Evolutionary conservation across 345 rosid genomes (phyloP).

Genomic region (Moringa oleifera): DNA sequence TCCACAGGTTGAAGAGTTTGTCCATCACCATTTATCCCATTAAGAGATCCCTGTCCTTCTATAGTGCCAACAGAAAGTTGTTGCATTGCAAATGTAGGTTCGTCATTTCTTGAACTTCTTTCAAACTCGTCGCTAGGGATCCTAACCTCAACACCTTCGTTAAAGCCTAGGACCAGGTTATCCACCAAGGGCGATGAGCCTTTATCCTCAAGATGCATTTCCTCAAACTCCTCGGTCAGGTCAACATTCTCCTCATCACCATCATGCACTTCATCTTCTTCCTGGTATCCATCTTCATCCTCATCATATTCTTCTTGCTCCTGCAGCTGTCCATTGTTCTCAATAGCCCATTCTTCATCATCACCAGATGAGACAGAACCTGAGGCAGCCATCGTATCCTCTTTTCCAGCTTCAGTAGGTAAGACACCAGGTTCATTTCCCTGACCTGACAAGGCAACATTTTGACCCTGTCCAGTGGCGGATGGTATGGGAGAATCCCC

Average conservation of each 20-base stretch:
- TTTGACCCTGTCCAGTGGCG: slow-evolving; percentile 41
- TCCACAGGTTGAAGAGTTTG: slow-evolving; percentile 34
- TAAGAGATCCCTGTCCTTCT: slow-evolving; percentile 37
- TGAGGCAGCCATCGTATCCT: slow-evolving; percentile 39
- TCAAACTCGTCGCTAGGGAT: slow-evolving; percentile 78
- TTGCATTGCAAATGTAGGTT: slow-evolving; percentile 31
- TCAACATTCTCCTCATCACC: slow-evolving; percentile 62
- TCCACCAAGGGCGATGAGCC: slow-evolving; percentile 39
- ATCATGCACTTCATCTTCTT: slow-evolving; percentile 75
- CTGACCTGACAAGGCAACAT: slow-evolving; percentile 28
- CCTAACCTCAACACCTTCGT: slow-evolving; percentile 83
- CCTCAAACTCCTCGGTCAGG: slow-evolving; percentile 49
- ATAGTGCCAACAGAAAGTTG: slow-evolving; percentile 31
- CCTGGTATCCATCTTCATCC: slow-evolving; percentile 82
- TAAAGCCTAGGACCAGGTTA: slow-evolving; percentile 74
- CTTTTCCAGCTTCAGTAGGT: slow-evolving; percentile 39
- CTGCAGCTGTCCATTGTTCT: slow-evolving; percentile 53
- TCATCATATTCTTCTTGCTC: slow-evolving; percentile 97
- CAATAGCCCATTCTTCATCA: slow-evolving; percentile 84
- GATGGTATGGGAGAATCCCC: slow-evolving; percentile 52
- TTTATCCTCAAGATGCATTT: slow-evolving; percentile 55
- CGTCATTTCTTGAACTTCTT: slow-evolving; percentile 47
- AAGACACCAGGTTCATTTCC: slow-evolving; percentile 32
- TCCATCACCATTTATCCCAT: slow-evolving; percentile 32
- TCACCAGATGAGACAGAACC: slow-evolving; percentile 60